Conservation (phyloP, 2,329 filamentous ascomycete species). For the Fusarium sp. region DNA sequence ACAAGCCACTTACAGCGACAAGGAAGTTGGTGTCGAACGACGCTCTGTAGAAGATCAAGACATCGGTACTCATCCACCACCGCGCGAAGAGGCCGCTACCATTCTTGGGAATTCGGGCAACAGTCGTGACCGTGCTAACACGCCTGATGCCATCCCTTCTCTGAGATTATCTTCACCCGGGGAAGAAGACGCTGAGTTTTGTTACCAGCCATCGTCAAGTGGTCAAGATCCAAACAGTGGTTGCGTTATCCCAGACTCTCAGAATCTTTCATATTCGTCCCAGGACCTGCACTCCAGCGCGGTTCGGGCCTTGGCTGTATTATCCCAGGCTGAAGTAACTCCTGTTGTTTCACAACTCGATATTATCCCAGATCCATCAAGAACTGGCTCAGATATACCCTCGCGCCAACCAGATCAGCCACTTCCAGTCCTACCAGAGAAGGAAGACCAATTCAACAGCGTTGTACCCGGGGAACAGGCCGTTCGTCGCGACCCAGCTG, state of each 20-base stretch:
- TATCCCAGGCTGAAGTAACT: conserved; percentile 2
- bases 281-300: conserved; percentile 1
- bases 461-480: conserved; percentile 1
- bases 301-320: background rate
- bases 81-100: background rate
- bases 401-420: conserved; percentile 43
- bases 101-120: background rate
- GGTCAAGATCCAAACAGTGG: conserved; percentile 8
- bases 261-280: conserved; percentile 26
- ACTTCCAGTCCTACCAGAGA: background rate
- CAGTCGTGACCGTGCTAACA: background rate
- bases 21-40: background rate
- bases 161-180: background rate
- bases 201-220: conserved; percentile 6
- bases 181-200: background rate
- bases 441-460: conserved; percentile 4
- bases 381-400: conserved; percentile 35
- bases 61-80: background rate
- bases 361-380: conserved; percentile 23
- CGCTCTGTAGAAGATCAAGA: background rate
- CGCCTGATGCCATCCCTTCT: background rate
- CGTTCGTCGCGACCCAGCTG: background rate
- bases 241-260: conserved; percentile 37
- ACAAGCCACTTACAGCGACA: background rate
- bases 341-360: conserved; percentile 16